A percentile compares a stretch with the other conserved stretches of the same genome.
Evolutionary conservation across 148 eudicot species (phyloP).

Genomic region (Vaccinium myrtillus): DNA sequence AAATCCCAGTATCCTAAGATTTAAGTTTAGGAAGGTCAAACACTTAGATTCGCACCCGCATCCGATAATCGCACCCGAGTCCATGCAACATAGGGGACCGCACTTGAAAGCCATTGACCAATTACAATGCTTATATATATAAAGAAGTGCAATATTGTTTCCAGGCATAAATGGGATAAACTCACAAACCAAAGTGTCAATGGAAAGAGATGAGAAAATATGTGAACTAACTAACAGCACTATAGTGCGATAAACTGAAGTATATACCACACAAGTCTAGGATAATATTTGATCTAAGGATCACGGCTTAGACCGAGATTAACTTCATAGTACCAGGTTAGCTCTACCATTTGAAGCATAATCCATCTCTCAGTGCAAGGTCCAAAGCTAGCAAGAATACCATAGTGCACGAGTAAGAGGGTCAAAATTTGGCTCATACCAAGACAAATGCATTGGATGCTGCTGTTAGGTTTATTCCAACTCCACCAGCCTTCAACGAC

Average conservation of each 20-base stretch:
- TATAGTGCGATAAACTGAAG: neutral
- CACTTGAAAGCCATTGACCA: neutral
- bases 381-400: constrained; percentile 7
- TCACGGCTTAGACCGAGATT: neutral
- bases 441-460: constrained; percentile 96
- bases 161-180: constrained; percentile 9
- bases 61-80: neutral
- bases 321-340: neutral
- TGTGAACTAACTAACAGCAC: neutral
- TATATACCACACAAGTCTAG: neutral
- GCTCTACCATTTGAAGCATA: neutral
- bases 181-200: neutral
- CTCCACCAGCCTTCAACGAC: constrained; percentile 99
- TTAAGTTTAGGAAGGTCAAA: too few relatives aligned
- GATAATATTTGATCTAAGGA: neutral
- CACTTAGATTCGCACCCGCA: too few relatives aligned
- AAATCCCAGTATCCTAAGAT: too few relatives aligned
- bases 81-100: neutral
- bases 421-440: constrained; percentile 38
- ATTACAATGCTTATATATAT: neutral
- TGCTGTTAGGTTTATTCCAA: constrained; percentile 92
- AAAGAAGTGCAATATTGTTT: neutral
- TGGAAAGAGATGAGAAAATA: neutral
- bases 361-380: neutral
- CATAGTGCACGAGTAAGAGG: neutral